Conservation (phyloP, 2,329 filamentous ascomycete species). For the Purpureocillium takamizusanense region DNA sequence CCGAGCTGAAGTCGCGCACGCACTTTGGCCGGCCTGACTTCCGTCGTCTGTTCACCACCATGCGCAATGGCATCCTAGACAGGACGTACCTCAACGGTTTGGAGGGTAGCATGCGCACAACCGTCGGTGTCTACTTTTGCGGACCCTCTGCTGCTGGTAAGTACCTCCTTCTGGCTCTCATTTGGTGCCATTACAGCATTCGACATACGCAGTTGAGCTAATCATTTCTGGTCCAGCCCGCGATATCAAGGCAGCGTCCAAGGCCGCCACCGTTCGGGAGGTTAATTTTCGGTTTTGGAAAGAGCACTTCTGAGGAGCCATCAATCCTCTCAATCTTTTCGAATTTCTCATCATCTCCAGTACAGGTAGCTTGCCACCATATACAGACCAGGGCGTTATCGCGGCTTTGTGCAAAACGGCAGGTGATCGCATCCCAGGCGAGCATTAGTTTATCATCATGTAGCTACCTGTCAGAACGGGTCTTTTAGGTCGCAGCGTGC, state of each 20-base stretch:
- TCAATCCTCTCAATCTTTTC: not conserved
- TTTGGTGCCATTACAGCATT: not conserved
- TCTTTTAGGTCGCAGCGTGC: too few relatives aligned
- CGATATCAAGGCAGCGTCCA: conserved; percentile 76
- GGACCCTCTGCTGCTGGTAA: conserved; percentile 66
- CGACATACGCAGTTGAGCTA: conserved; percentile 14
- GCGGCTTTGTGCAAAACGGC: too few relatives aligned
- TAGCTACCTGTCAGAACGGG: too few relatives aligned
- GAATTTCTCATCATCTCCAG: not conserved
- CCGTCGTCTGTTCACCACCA: conserved; percentile 63
- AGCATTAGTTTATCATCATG: too few relatives aligned
- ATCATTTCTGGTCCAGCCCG: conserved; percentile 50
- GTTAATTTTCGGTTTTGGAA: conserved; percentile 98
- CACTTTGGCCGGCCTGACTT: conserved; percentile 96
- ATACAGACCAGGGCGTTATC: too few relatives aligned
- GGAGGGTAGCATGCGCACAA: conserved; percentile 66
- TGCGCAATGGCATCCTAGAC: conserved; percentile 82
- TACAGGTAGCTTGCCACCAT: too few relatives aligned
- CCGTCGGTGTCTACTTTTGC: conserved; percentile 96
- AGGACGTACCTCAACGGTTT: conserved; percentile 78
- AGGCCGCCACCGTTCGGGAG: conserved; percentile 61
- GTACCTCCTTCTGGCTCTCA: conserved; percentile 16
- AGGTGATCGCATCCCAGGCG: too few relatives aligned
- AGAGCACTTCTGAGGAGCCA: conserved; percentile 63
- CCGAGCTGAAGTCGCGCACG: conserved; percentile 79